phyloP scores from a whole-genome alignment of 2,329 filamentous ascomycete genomes.

The Arthrobotrys entomopaga region DNA sequence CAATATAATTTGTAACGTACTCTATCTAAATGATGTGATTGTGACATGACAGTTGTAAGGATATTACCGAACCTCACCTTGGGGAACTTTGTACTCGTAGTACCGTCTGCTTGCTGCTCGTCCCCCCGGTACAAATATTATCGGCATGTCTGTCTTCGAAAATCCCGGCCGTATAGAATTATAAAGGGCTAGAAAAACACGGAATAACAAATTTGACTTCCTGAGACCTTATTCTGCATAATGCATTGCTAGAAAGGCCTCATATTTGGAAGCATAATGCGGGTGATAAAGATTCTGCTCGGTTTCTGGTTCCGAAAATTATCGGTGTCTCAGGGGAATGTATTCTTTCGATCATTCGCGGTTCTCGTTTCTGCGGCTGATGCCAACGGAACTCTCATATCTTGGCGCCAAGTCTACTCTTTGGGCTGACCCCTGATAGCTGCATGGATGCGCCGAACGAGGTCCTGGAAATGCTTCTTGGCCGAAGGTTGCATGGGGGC shows the following conservation, averaged over 20 bases:
- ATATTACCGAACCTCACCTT: background rate
- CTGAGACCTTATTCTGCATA: too few species aligned
- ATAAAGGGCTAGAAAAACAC: too few species aligned
- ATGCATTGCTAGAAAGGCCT: background rate
- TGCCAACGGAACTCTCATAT: conserved; percentile 7
- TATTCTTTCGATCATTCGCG: background rate
- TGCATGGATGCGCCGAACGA: conserved; percentile 35
- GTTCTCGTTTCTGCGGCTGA: conserved; percentile 30
- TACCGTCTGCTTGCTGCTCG: conserved; percentile 15
- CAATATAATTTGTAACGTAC: background rate
- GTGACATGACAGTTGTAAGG: conserved; percentile 32
- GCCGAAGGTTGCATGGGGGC: conserved; percentile 14
- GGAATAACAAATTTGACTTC: too few species aligned
- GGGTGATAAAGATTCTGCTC: background rate
- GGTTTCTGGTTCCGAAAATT: too few species aligned
- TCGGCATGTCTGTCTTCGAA: too few species aligned
- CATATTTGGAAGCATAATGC: conserved; percentile 30
- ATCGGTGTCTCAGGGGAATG: background rate
- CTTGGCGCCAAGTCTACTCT: conserved; percentile 37
- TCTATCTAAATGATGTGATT: conserved; percentile 23
- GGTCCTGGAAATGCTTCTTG: conserved; percentile 20
- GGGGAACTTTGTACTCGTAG: conserved; percentile 28
- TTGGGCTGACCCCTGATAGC: conserved; percentile 33
- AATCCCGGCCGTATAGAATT: too few species aligned
- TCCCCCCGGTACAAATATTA: background rate